Conservation (phyloP, 768 basidiomycete species). For the Boletus fagicola region DNA sequence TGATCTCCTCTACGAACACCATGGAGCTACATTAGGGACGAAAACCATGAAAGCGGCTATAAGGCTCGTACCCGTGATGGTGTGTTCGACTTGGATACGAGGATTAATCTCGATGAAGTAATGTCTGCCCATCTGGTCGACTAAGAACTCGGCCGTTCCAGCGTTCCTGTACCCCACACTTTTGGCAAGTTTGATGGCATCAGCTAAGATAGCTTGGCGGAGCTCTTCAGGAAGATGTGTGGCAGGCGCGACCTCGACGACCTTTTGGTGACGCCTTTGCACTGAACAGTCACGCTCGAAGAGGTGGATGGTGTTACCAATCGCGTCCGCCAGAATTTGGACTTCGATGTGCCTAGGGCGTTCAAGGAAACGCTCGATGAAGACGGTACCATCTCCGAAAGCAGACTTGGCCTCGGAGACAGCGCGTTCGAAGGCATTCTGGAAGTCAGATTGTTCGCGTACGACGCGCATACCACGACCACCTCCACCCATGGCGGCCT, state of each 20-base stretch:
- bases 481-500: constrained; percentile 98
- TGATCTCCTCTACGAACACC: constrained; percentile 85
- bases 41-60: not conserved
- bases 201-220: constrained; percentile 79
- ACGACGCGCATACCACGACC: constrained; percentile 99
- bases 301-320: constrained; percentile 94
- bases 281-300: constrained; percentile 99
- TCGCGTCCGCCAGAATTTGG: constrained; percentile 86
- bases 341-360: constrained; percentile 98
- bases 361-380: constrained; percentile 97
- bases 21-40: not conserved
- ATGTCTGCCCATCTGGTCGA: constrained; percentile 93
- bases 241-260: constrained; percentile 97
- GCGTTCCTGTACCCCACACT: constrained; percentile 96
- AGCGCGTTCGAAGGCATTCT: constrained; percentile 85
- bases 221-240: constrained; percentile 90
- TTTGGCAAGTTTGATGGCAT: constrained; percentile 93
- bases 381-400: constrained; percentile 98
- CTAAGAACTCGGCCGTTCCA: constrained; percentile 97
- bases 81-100: constrained; percentile 99
- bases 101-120: constrained; percentile 99
- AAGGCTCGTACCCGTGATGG: constrained; percentile 77
- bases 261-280: constrained; percentile 96
- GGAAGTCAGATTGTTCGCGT: constrained; percentile 88
- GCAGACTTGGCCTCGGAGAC: constrained; percentile 94